These are phyloP conservation scores for Fusarium palustre DNA, from an alignment of 2,329 filamentous ascomycete species.

Conservation along the genomic window DNA sequence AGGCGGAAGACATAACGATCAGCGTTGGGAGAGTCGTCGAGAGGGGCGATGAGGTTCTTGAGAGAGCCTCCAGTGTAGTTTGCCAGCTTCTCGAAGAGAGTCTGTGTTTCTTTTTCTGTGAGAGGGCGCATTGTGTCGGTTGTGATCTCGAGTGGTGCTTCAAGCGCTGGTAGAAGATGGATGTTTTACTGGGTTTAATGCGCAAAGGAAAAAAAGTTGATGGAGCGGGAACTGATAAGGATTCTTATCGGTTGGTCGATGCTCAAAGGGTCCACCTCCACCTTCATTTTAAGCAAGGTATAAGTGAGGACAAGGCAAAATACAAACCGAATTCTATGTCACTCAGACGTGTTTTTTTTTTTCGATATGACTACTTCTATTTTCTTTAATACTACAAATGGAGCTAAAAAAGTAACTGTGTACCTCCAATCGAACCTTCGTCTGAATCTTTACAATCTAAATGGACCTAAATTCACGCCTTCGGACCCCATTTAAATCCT, in stretches of 20 bases:
- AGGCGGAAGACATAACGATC: constrained; percentile 90
- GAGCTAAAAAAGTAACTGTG: background rate
- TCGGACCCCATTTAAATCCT: background rate
- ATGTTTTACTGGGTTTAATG: constrained; percentile 18
- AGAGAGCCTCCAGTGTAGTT: constrained; percentile 91
- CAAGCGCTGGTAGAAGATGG: constrained; percentile 9
- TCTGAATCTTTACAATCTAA: background rate
- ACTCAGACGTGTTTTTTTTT: background rate
- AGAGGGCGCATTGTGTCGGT: constrained; percentile 77
- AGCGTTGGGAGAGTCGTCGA: constrained; percentile 73
- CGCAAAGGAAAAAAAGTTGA: constrained; percentile 41
- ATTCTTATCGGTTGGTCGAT: constrained; percentile 33
- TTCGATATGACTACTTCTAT: background rate
- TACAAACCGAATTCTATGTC: background rate
- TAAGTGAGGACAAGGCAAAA: background rate
- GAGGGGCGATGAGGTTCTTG: constrained; percentile 83
- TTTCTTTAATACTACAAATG: background rate
- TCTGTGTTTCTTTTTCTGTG: constrained; percentile 82
- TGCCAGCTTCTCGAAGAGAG: constrained; percentile 91
- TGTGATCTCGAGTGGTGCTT: constrained; percentile 1
- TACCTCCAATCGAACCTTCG: too few species aligned
- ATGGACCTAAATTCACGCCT: background rate
- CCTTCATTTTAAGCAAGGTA: background rate
- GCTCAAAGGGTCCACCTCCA: constrained; percentile 1
- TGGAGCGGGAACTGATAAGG: constrained; percentile 37